Conservation (phyloP, 2,329 filamentous ascomycete species). For the Alternaria arbusti region DNA sequence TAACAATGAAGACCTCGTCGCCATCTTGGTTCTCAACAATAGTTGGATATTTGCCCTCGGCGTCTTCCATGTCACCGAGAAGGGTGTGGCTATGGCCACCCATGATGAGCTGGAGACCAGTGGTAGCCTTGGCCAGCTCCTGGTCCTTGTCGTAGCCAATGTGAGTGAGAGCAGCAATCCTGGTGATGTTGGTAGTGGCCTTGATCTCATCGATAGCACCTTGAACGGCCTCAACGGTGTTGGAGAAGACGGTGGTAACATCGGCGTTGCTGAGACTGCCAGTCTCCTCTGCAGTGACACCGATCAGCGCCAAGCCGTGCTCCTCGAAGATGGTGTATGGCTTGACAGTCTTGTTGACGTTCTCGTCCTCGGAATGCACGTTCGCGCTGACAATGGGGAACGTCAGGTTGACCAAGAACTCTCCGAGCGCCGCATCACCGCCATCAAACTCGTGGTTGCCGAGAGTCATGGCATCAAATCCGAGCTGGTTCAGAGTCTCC, state of each 20-base stretch:
- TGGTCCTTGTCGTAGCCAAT: conserved; percentile 71
- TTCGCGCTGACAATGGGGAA: conserved; percentile 71
- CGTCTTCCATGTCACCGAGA: conserved; percentile 64
- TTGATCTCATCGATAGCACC: conserved; percentile 67
- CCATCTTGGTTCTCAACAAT: conserved; percentile 66
- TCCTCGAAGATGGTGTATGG: conserved; percentile 69
- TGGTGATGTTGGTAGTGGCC: conserved; percentile 66
- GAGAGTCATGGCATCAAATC: conserved; percentile 70
- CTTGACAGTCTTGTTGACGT: conserved; percentile 68
- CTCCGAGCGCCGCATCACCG: conserved; percentile 67
- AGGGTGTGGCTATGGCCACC: conserved; percentile 66
- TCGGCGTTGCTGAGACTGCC: conserved; percentile 66
- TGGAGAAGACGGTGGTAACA: conserved; percentile 63
- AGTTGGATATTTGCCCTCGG: conserved; percentile 68
- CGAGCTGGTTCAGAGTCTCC: conserved; percentile 68
- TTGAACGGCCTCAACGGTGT: conserved; percentile 65
- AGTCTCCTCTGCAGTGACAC: conserved; percentile 67
- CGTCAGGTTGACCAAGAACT: conserved; percentile 67
- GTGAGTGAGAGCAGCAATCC: conserved; percentile 71
- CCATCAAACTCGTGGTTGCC: conserved; percentile 63
- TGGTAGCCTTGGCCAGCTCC: conserved; percentile 64
- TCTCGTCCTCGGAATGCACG: conserved; percentile 64
- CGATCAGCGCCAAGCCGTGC: conserved; percentile 67
- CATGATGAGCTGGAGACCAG: conserved; percentile 72
- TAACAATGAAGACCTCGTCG: conserved; percentile 72